Evolutionary conservation across 106 monocot genomes (phyloP).

Genomic region (Dioscorea alata): DNA sequence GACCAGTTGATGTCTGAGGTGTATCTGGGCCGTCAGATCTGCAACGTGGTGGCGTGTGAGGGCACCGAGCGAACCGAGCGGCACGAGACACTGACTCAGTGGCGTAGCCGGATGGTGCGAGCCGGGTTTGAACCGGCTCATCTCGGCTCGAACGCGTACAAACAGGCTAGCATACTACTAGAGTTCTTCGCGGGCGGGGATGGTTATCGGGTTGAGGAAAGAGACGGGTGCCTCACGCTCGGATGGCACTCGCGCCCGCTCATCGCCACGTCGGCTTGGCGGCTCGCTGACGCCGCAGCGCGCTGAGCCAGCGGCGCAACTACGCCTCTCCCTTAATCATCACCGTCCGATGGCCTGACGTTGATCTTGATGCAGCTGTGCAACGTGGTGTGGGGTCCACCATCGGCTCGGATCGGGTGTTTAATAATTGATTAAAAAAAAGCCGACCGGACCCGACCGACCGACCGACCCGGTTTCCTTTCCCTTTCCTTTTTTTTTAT

Average conservation of each 20-base stretch:
- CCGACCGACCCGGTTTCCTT: too few species aligned
- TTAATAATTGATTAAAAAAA: too few species aligned
- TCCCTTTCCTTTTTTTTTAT: too few species aligned
- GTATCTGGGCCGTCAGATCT: slow-evolving; percentile 84
- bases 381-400: too few species aligned
- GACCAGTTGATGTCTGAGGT: slow-evolving; percentile 75
- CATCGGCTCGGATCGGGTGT: too few species aligned
- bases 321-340: too few species aligned
- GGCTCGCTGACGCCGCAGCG: slow-evolving; percentile 9
- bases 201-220: slow-evolving; percentile 81
- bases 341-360: too few species aligned
- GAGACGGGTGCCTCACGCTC: slow-evolving; percentile 78
- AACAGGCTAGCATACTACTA: slow-evolving; percentile 80
- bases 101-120: slow-evolving; percentile 40
- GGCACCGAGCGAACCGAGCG: slow-evolving; percentile 65
- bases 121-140: slow-evolving; percentile 73
- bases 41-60: slow-evolving; percentile 80
- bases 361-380: too few species aligned
- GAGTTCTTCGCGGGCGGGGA: slow-evolving; percentile 73
- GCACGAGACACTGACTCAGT: slow-evolving; percentile 69
- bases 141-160: slow-evolving; percentile 83
- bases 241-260: slow-evolving; percentile 89
- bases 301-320: background rate
- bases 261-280: slow-evolving; percentile 88
- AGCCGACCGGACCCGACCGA: too few species aligned